Percentiles rank a stretch among this genome's conserved stretches.
Conservation (phyloP, 495 filamentous ascomycete genomes). For the Evernia prunastri region DNA sequence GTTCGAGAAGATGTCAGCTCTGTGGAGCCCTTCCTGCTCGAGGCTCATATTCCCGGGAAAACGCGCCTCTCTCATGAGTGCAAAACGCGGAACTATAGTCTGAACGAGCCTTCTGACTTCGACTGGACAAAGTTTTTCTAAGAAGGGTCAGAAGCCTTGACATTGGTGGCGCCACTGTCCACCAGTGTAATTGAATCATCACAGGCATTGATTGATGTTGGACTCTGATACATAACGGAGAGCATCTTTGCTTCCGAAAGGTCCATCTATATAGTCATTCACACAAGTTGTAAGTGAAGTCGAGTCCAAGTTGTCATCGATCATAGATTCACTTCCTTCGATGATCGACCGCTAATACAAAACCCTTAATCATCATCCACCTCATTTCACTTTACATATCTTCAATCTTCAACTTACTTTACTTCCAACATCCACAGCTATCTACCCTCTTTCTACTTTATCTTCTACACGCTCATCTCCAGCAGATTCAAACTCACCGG, state of each 20-base stretch:
- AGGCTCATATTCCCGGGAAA: not conserved
- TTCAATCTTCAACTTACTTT: not conserved
- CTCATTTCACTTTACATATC: not conserved
- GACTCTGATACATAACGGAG: not conserved
- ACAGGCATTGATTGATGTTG: too few relatives aligned
- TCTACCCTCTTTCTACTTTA: not conserved
- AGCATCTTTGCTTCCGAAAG: too few relatives aligned
- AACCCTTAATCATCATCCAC: not conserved
- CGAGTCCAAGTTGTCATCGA: not conserved
- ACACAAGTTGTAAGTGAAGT: not conserved
- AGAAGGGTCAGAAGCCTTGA: too few relatives aligned
- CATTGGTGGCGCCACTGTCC: not conserved
- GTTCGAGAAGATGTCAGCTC: too few relatives aligned
- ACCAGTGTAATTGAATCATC: not conserved
- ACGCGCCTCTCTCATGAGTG: too few relatives aligned
- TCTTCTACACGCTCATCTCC: not conserved
- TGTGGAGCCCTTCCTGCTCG: not conserved
- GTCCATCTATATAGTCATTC: not conserved
- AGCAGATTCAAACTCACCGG: not conserved
- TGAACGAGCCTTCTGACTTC: too few relatives aligned
- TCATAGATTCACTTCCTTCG: not conserved
- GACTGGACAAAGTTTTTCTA: too few relatives aligned
- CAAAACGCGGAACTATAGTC: not conserved
- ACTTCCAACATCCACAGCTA: not conserved
- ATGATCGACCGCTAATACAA: not conserved